A percentile compares a stretch with the other conserved stretches of the same genome.
Conservation (phyloP, 2,329 filamentous ascomycete genomes). For the Ceratocystis diversiconidia region DNA sequence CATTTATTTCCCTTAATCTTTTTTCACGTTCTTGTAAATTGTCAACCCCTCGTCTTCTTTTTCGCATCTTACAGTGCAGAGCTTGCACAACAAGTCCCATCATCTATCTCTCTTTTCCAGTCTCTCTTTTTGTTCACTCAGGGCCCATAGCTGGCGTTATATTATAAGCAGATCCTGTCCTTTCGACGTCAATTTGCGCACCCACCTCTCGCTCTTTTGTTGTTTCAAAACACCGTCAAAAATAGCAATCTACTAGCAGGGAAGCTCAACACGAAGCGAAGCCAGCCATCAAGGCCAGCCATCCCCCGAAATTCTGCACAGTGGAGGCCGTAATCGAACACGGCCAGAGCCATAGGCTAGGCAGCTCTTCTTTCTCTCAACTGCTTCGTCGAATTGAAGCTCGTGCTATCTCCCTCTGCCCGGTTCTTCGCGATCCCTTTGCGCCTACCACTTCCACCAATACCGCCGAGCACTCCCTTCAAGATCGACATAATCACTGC, state of each 20-base stretch:
- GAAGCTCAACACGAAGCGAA: conserved; percentile 6
- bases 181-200: not conserved
- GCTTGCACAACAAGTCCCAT: not conserved
- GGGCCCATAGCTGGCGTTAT: too few relatives aligned
- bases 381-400: conserved; percentile 14
- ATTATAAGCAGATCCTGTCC: too few relatives aligned
- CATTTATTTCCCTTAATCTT: not conserved
- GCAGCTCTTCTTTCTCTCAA: conserved; percentile 11
- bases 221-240: conserved; percentile 4
- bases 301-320: conserved; percentile 6
- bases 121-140: not conserved
- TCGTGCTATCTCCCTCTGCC: conserved; percentile 14
- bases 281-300: not conserved
- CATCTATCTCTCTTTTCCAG: not conserved
- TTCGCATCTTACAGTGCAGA: not conserved
- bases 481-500: not conserved
- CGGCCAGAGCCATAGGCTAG: conserved; percentile 8
- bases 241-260: not conserved
- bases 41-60: not conserved
- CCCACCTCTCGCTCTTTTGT: not conserved
- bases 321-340: conserved; percentile 15
- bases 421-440: conserved; percentile 4
- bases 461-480: not conserved
- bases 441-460: not conserved
- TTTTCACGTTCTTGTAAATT: not conserved